Conservation (phyloP, 441 rosid species). For the Sinapis alba region DNA sequence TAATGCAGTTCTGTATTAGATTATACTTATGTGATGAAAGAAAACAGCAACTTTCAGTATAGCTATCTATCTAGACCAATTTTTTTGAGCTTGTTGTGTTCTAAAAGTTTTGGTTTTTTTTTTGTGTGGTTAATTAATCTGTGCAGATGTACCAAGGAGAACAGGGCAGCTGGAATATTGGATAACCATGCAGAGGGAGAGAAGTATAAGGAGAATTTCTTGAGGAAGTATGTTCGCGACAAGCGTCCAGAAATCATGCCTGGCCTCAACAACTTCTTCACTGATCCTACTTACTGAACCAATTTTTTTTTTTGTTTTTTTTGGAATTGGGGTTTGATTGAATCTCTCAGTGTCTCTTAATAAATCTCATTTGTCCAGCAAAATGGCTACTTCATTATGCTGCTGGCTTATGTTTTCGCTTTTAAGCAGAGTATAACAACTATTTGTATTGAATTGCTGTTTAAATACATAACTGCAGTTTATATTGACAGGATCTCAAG, state of each 20-base stretch:
- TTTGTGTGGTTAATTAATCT: neutral
- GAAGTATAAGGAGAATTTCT: conserved; percentile 65
- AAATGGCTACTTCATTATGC: neutral
- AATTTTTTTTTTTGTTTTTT: conserved; percentile 1
- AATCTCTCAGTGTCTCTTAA: conserved; percentile 3
- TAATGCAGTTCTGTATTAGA: neutral
- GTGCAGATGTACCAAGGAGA: conserved; percentile 76
- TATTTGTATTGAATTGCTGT: conserved; percentile 5
- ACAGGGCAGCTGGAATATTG: conserved; percentile 86
- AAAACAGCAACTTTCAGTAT: no score
- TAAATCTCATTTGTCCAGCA: no score
- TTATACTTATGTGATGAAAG: neutral
- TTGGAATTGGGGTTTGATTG: conserved; percentile 7
- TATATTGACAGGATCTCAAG: neutral
- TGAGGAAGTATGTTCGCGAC: conserved; percentile 75
- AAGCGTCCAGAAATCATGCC: conserved; percentile 92
- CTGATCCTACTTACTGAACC: conserved; percentile 57
- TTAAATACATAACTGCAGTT: conserved; percentile 8
- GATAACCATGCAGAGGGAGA: conserved; percentile 88
- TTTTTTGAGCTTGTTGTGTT: neutral
- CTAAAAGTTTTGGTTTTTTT: neutral
- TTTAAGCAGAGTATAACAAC: conserved; percentile 11
- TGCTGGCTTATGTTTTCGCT: conserved; percentile 15
- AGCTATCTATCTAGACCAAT: neutral
- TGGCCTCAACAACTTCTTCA: conserved; percentile 76